Evolutionary conservation across 1,284 basidiomycete species (phyloP).

Genomic region (Leccinum griseonigrum): DNA sequence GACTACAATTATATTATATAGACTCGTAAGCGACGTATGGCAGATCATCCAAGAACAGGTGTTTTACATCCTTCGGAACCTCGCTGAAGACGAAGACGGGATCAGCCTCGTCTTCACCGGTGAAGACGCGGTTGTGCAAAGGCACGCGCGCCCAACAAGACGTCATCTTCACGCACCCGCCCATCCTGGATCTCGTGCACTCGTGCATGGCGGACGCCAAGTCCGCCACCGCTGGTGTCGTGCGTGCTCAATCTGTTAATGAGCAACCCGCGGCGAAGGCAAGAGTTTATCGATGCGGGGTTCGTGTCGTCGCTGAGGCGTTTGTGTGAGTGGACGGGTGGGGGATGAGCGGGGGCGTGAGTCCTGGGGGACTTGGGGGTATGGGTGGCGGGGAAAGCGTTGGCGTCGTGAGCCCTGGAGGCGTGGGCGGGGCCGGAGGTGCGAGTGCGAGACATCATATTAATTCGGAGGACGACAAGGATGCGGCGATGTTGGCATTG

Average conservation of each 20-base stretch:
- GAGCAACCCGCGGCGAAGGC: constrained; percentile 34
- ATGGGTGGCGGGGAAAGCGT: constrained; percentile 12
- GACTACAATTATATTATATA: constrained; percentile 30
- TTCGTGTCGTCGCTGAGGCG: constrained; percentile 44
- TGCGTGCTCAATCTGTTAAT: constrained; percentile 54
- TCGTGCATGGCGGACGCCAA: constrained; percentile 54
- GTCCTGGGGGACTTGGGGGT: constrained; percentile 32
- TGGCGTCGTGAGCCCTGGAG: constrained; percentile 9
- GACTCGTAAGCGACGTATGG: constrained; percentile 45
- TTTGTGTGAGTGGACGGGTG: constrained; percentile 47
- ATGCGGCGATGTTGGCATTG: constrained; percentile 57
- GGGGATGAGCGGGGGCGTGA: constrained; percentile 28
- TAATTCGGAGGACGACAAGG: constrained; percentile 48
- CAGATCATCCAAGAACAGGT: constrained; percentile 65
- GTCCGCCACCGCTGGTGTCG: constrained; percentile 54
- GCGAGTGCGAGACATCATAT: constrained; percentile 19
- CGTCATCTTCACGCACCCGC: constrained; percentile 47
- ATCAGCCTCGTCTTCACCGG: constrained; percentile 57
- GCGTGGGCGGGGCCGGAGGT: constrained; percentile 20
- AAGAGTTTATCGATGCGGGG: constrained; percentile 41
- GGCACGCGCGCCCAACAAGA: constrained; percentile 46
- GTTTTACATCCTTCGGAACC: constrained; percentile 58
- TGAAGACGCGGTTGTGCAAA: constrained; percentile 48
- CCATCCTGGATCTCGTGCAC: constrained; percentile 53
- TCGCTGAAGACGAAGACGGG: constrained; percentile 59